A percentile compares a stretch with the other conserved stretches of the same genome.
phyloP scores from a whole-genome alignment of 1,284 basidiomycete genomes.

The Tilletia horrida region DNA sequence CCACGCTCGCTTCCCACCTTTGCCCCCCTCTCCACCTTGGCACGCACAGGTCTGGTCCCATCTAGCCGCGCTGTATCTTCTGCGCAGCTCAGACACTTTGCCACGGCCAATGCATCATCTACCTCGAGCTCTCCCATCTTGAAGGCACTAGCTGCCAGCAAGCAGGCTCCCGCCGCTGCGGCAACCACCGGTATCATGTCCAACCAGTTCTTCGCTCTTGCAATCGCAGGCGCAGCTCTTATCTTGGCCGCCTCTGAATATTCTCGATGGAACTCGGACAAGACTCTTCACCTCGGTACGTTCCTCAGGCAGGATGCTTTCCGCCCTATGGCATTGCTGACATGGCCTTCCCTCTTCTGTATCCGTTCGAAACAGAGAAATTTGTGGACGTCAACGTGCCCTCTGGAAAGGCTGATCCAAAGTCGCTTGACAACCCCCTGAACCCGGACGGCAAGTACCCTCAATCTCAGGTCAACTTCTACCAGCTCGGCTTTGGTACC shows the following conservation, averaged over 20 bases:
- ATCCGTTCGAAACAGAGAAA: background rate
- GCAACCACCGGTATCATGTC: background rate
- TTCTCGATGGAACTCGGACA: background rate
- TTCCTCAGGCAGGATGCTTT: background rate
- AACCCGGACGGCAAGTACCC: constrained; percentile 54
- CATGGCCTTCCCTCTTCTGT: background rate
- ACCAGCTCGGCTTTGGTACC: constrained; percentile 82
- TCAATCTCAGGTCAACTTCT: constrained; percentile 69
- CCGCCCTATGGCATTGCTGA: background rate
- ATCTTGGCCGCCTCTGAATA: background rate
- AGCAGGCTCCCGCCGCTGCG: background rate
- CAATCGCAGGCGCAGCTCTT: background rate
- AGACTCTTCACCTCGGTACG: constrained; percentile 1
- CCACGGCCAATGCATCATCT: background rate
- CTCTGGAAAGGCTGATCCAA: background rate
- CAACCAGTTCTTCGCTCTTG: background rate
- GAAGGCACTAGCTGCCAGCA: background rate
- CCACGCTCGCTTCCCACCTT: too few relatives aligned
- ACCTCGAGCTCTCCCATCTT: constrained; percentile 8
- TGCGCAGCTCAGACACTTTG: too few relatives aligned
- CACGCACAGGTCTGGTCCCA: too few relatives aligned
- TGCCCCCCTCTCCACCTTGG: too few relatives aligned
- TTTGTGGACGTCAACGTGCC: constrained; percentile 1
- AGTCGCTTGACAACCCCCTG: constrained; percentile 2
- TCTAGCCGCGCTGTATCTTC: too few relatives aligned